A percentile compares a stretch with the other conserved stretches of the same genome.
Evolutionary conservation across 441 rosid genomes (phyloP).

Genomic region (Flueggea neowawraea): DNA sequence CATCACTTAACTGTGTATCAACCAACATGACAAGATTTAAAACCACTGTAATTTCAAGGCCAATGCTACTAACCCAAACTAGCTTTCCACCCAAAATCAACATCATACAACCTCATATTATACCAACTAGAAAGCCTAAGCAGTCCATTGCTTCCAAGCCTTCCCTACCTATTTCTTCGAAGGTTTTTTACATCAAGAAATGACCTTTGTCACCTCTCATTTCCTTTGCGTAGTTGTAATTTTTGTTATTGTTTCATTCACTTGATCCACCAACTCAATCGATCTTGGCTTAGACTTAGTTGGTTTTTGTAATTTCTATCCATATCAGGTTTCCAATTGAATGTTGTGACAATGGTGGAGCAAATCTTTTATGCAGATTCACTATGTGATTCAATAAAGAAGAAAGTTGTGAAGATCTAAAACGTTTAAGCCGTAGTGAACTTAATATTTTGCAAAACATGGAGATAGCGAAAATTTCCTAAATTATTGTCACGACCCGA

Average conservation of each 20-base stretch:
- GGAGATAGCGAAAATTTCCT: no score
- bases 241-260: constrained; percentile 31
- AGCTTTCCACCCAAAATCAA: constrained; percentile 42
- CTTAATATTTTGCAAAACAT: no score
- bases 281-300: constrained; percentile 11
- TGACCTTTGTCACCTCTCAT: constrained; percentile 20
- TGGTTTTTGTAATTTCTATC: constrained; percentile 25
- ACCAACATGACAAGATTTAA: no score
- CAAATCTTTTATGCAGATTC: constrained; percentile 30
- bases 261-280: constrained; percentile 22
- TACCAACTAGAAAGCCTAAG: constrained; percentile 35
- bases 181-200: constrained; percentile 13
- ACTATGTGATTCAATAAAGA: constrained; percentile 23
- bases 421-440: no score
- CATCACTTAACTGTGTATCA: no score
- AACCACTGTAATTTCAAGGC: constrained; percentile 10
- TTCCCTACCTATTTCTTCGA: constrained; percentile 12
- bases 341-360: constrained; percentile 15
- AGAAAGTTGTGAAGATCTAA: no score
- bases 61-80: constrained; percentile 29
- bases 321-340: constrained; percentile 34
- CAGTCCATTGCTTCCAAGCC: constrained; percentile 19
- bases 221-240: constrained; percentile 23
- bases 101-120: constrained; percentile 22
- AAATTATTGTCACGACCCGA: no score